Conservation (phyloP, 2,329 filamentous ascomycete species). For the Leptographium lundbergii region DNA sequence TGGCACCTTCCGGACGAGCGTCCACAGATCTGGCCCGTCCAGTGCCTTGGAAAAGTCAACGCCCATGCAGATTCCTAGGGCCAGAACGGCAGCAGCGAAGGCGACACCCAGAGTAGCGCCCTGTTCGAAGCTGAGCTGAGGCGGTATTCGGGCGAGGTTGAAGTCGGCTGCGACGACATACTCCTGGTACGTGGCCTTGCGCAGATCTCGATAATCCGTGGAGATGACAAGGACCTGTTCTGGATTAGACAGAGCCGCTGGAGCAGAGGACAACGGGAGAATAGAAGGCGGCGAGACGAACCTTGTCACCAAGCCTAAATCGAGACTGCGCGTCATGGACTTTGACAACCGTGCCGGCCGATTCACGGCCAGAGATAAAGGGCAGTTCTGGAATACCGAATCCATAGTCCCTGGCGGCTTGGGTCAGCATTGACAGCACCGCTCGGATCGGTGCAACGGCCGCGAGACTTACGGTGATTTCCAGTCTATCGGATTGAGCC, state of each 20-base stretch:
- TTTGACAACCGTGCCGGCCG: slow-evolving; percentile 51
- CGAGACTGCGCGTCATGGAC: slow-evolving; percentile 28
- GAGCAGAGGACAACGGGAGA: background rate
- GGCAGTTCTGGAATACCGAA: slow-evolving; percentile 57
- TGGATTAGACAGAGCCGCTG: background rate
- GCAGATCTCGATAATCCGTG: slow-evolving; percentile 60
- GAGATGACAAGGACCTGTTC: slow-evolving; percentile 48
- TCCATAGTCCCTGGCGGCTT: slow-evolving; percentile 45
- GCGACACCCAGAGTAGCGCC: slow-evolving; percentile 57
- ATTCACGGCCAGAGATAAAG: slow-evolving; percentile 56
- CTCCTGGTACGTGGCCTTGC: slow-evolving; percentile 61
- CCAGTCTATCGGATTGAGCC: slow-evolving; percentile 67
- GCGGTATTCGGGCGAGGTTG: slow-evolving; percentile 51
- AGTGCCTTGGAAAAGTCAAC: slow-evolving; percentile 44
- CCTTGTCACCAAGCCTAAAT: slow-evolving; percentile 42
- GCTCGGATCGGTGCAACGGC: background rate
- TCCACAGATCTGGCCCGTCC: slow-evolving; percentile 45
- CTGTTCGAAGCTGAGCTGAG: slow-evolving; percentile 35
- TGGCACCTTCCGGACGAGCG: slow-evolving; percentile 33
- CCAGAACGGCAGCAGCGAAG: slow-evolving; percentile 55
- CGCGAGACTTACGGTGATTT: slow-evolving; percentile 48
- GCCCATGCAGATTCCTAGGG: slow-evolving; percentile 57
- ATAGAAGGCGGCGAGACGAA: slow-evolving; percentile 14
- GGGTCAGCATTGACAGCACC: background rate
- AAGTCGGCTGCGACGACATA: slow-evolving; percentile 53